phyloP scores from a whole-genome alignment of 805 yeast genomes.

The Metschnikowia lunata region DNA sequence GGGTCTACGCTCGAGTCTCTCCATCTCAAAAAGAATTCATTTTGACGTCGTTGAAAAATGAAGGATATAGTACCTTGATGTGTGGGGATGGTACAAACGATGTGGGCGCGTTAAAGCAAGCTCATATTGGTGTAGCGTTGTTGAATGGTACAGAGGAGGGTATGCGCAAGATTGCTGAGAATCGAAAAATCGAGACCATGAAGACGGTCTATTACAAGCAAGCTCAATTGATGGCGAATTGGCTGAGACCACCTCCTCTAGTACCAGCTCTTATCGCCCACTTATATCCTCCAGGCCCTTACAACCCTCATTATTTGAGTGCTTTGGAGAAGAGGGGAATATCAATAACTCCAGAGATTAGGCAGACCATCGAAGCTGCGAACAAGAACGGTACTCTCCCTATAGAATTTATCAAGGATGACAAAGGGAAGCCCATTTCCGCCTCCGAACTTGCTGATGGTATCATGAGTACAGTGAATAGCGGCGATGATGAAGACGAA shows the following conservation, averaged over 20 bases:
- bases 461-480: slow-evolving; percentile 51
- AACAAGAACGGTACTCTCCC: slow-evolving; percentile 31
- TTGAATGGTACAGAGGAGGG: slow-evolving; percentile 95
- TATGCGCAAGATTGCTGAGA: slow-evolving; percentile 81
- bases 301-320: slow-evolving; percentile 80
- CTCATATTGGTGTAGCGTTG: slow-evolving; percentile 96
- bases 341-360: slow-evolving; percentile 69
- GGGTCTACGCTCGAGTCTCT: slow-evolving; percentile 97
- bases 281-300: slow-evolving; percentile 91
- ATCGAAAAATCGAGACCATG: slow-evolving; percentile 60
- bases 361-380: slow-evolving; percentile 53
- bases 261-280: slow-evolving; percentile 89
- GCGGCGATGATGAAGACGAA: slow-evolving; percentile 63
- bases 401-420: slow-evolving; percentile 18
- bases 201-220: slow-evolving; percentile 79
- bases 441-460: slow-evolving; percentile 49
- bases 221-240: slow-evolving; percentile 66
- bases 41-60: slow-evolving; percentile 72
- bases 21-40: slow-evolving; percentile 94
- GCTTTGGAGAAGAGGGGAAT: slow-evolving; percentile 85
- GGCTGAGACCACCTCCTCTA: slow-evolving; percentile 82
- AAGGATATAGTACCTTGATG: slow-evolving; percentile 93
- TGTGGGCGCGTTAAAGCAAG: slow-evolving; percentile 98
- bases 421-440: slow-evolving; percentile 12
- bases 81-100: slow-evolving; percentile 99